A percentile compares a stretch with the other conserved stretches of the same genome.
Evolutionary conservation across 352 stramenopile species (phyloP).

Genomic region (Pythium folliculosum): DNA sequence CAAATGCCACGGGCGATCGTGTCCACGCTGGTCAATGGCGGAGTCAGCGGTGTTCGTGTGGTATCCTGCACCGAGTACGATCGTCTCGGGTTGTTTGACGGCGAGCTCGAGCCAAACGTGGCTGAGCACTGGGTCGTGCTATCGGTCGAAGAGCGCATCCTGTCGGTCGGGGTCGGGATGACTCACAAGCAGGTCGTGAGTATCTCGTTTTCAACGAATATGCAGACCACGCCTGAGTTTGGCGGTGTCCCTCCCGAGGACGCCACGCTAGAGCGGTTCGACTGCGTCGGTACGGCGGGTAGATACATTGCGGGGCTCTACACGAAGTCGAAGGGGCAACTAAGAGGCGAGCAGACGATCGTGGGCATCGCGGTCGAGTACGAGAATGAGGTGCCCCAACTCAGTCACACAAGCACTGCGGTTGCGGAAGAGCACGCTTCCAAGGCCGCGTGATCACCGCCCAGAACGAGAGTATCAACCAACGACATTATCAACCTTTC

Average conservation of each 20-base stretch:
- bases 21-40: neutral
- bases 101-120: neutral
- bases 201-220: neutral
- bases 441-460: neutral
- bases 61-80: neutral
- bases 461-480: too few species aligned
- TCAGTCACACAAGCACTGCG: neutral
- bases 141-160: constrained; percentile 3
- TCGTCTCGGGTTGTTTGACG: neutral
- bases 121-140: constrained; percentile 3
- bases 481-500: too few species aligned
- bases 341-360: neutral
- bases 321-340: neutral
- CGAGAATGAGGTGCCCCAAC: neutral
- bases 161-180: neutral
- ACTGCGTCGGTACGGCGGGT: neutral
- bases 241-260: neutral
- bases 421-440: neutral
- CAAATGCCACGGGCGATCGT: neutral
- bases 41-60: neutral
- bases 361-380: neutral
- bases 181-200: neutral
- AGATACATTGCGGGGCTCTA: neutral
- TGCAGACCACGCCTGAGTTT: neutral
- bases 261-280: neutral